Percentiles rank a stretch among this genome's conserved stretches.
These are phyloP conservation scores for Barbarea vulgaris DNA, from an alignment of 345 rosid genomes.

Conservation along the genomic window DNA sequence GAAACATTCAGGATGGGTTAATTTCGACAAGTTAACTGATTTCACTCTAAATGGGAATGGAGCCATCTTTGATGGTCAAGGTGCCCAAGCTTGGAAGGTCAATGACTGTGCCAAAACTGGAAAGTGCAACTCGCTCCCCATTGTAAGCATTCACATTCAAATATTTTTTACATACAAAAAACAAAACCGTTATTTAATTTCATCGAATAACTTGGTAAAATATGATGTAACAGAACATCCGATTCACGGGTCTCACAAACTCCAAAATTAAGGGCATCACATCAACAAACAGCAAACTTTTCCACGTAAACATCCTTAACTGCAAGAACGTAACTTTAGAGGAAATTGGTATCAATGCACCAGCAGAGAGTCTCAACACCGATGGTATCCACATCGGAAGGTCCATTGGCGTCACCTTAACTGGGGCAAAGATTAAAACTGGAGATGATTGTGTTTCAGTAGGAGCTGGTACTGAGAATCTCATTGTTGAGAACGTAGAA, in stretches of 20 bases:
- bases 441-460: constrained; percentile 66
- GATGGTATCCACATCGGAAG: constrained; percentile 62
- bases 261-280: constrained; percentile 35
- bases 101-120: constrained; percentile 35
- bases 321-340: constrained; percentile 49
- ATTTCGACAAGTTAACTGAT: constrained; percentile 29
- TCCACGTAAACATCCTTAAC: constrained; percentile 46
- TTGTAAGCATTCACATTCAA: constrained; percentile 37
- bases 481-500: constrained; percentile 31
- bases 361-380: constrained; percentile 52
- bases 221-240: constrained; percentile 32
- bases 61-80: constrained; percentile 52
- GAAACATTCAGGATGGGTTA: constrained; percentile 43
- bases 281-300: constrained; percentile 51
- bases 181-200: neutral
- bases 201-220: neutral
- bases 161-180: neutral
- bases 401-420: constrained; percentile 41
- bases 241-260: constrained; percentile 29
- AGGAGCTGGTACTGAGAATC: constrained; percentile 49
- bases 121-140: constrained; percentile 42
- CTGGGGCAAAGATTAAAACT: constrained; percentile 32
- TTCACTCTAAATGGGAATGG: constrained; percentile 45
- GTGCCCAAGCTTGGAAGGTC: constrained; percentile 43
- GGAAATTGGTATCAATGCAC: constrained; percentile 40